These are phyloP conservation scores for Staphylotrichum longicolle DNA, from an alignment of 495 filamentous ascomycete genomes.

Conservation along the genomic window DNA sequence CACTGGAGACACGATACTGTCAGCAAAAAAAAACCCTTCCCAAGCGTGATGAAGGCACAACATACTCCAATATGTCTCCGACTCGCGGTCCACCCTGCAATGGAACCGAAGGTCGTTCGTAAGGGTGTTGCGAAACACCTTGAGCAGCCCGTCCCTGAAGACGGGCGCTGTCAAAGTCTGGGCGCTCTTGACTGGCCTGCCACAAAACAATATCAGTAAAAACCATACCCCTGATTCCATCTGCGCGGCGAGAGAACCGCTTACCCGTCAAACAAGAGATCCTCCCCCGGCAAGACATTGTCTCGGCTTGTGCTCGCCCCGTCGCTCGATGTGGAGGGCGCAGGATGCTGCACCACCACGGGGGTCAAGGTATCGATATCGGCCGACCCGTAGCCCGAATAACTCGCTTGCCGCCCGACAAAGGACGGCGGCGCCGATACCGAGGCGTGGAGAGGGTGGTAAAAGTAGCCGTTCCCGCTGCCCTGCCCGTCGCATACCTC, in stretches of 20 bases:
- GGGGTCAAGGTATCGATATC: conserved; percentile 32
- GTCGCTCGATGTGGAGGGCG: neutral
- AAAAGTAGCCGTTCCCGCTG: neutral
- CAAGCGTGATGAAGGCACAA: neutral
- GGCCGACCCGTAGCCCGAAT: neutral
- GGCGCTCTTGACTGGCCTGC: conserved; percentile 32
- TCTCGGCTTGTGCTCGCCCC: conserved; percentile 28
- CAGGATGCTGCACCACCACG: conserved; percentile 27
- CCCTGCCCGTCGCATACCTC: conserved; percentile 18
- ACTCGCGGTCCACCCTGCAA: conserved; percentile 32
- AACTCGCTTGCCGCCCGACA: conserved; percentile 5
- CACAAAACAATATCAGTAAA: neutral
- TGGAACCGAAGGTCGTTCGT: conserved; percentile 35
- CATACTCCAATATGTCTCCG: conserved; percentile 40
- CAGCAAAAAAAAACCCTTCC: neutral
- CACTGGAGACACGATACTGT: conserved; percentile 18
- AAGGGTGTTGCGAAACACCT: conserved; percentile 35
- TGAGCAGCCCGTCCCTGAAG: conserved; percentile 33
- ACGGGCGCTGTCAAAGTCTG: conserved; percentile 26
- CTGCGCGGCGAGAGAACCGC: neutral
- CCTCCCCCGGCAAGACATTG: conserved; percentile 38
- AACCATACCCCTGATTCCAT: neutral
- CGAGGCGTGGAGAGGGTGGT: conserved; percentile 1
- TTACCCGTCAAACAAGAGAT: conserved; percentile 35
- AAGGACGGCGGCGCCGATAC: conserved; percentile 11